Evolutionary conservation across 495 filamentous ascomycete genomes (phyloP), one percentile per base, ranked within the genome.

Genomic region (Evernia prunastri): DNA sequence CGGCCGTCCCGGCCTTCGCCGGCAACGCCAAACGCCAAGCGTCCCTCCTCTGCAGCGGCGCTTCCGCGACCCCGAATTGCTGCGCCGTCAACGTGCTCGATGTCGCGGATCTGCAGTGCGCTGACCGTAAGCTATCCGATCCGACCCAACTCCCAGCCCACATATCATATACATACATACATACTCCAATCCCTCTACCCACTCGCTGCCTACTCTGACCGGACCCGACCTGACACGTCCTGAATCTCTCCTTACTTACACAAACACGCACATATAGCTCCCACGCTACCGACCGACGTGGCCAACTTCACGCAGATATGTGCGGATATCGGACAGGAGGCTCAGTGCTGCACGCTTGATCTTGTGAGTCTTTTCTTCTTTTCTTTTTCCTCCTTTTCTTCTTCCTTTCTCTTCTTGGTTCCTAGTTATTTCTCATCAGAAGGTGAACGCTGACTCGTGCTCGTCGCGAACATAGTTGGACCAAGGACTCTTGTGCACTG

Each of bases 341-440:
- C 35, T 17, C 56, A 58, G 33, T 58, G 56, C 56, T 58, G 35
- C 56, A 39, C 35, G 13, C 56, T 42, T 39, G n/a, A 42, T 37
- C 13, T 37, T 13, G 56, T 37, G 33, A 31, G 49, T 53, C n/a
- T 49, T 51, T 29, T 15, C 10, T 29, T 0, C 20, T 23, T 45
- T 45, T 23, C 4, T n/a, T 9, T 45, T n/a, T n/a, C n/a, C n/a
- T n/a, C n/a, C n/a, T n/a, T n/a, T n/a, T n/a, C n/a, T n/a, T n/a
- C n/a, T n/a, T n/a, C n/a, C n/a, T n/a, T n/a, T n/a, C n/a, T n/a
- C n/a, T n/a, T n/a, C n/a, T n/a, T n/a, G n/a, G n/a, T n/a, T n/a
- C n/a, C n/a, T n/a, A n/a, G n/a, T n/a, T n/a, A n/a, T n/a, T n/a
- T n/a, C n/a, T n/a, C n/a, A n/a, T n/a, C n/a, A n/a, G n/a, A n/a